These are phyloP conservation scores for Flaveria trinervia DNA, from an alignment of 129 eudicot genomes.

Conservation along the genomic window DNA sequence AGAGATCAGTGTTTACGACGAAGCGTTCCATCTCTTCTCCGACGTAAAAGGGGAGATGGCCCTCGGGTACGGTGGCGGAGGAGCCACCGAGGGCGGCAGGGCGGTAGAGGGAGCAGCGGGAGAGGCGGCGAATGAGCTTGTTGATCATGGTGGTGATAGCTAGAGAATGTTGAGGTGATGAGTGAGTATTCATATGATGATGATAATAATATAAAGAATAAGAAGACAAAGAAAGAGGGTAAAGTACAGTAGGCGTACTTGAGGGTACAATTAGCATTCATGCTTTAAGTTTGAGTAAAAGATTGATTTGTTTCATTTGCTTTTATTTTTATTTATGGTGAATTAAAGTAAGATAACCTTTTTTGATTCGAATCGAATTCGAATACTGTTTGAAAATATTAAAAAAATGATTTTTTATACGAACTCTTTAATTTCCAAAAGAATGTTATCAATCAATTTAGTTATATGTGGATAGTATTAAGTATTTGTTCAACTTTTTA, in stretches of 20 bases:
- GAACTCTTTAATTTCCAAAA: too few relatives aligned
- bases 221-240: slow-evolving; percentile 4
- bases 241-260: slow-evolving; percentile 22
- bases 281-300: background rate
- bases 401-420: too few relatives aligned
- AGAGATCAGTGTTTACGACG: slow-evolving; percentile 58
- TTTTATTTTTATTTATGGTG: too few relatives aligned
- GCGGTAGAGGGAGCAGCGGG: slow-evolving; percentile 31
- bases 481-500: too few relatives aligned
- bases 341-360: too few relatives aligned
- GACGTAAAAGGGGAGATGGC: slow-evolving; percentile 75
- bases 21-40: slow-evolving; percentile 48
- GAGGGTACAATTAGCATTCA: slow-evolving; percentile 5
- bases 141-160: slow-evolving; percentile 52
- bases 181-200: too few relatives aligned
- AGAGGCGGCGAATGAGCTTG: slow-evolving; percentile 63
- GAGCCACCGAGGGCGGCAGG: slow-evolving; percentile 4
- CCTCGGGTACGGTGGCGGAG: slow-evolving; percentile 57
- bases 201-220: background rate
- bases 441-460: too few relatives aligned
- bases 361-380: too few relatives aligned
- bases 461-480: too few relatives aligned
- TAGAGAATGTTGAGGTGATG: background rate
- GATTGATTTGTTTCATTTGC: too few relatives aligned
- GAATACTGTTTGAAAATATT: too few relatives aligned